Evolutionary conservation across 805 yeast genomes (phyloP), one percentile per base, ranked within the genome.

Genomic region (Ogataea nakhonphanomensis): DNA sequence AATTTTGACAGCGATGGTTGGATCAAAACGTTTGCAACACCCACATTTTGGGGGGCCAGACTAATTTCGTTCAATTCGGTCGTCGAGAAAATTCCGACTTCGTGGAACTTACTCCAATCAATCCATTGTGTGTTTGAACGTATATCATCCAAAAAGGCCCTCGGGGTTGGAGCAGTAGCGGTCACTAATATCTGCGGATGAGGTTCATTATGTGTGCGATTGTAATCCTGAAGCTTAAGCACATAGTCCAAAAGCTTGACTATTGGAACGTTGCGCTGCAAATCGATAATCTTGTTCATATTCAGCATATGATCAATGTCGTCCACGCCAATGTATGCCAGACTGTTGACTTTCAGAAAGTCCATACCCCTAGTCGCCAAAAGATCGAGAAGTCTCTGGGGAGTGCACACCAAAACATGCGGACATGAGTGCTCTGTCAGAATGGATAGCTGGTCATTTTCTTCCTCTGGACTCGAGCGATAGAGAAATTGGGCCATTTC

Each of bases 71-170:
- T 58, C 10, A 60, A 21, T 22, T 53, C 41, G 37, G 1, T 39
- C 49, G 6, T 48, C 50, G 36, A n/a, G 12, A 57, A 61, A 4
- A 43, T 36, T 1, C 65, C 66, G 11, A 61, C 26, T 8, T 47
- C 42, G 4, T 57, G 56, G 46, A 57, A 61, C 30, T 46, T 55
- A 17, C 47, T 43, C 66, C 65, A 61, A 38, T 60, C 62, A 35
- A 61, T 45, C 76, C 83, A 76, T 10, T 85, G 82, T 0, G 61
- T 59, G 43, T 67, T 72, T 2, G 58, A 57, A 49, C 70, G 79
- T 32, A 84, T 61, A 35, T 76, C 75, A 6, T 64, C 59, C 39
- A 80, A 68, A 53, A 84, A 67, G 2, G 58, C 53, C 5, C 61
- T 67, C n/a, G 84, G 66, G 42, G 53, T 34, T 6, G 49, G 33